A percentile compares a stretch with the other conserved stretches of the same genome.
These are phyloP conservation scores for Escovopsis sp. DNA, from an alignment of 2,329 filamentous ascomycete genomes.

Conservation along the genomic window DNA sequence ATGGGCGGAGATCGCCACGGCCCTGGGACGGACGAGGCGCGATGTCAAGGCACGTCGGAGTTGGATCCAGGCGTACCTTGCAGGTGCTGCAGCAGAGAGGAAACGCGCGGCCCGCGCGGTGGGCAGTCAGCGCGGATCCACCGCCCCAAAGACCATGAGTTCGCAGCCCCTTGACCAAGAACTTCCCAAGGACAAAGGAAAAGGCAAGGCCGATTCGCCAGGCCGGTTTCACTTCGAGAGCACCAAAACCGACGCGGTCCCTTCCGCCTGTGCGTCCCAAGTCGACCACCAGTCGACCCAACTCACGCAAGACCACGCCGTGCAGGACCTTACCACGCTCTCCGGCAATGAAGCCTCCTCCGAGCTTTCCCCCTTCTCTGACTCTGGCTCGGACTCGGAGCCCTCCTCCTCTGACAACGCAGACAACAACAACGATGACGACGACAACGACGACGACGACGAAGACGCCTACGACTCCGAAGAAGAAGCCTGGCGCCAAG, in stretches of 20 bases:
- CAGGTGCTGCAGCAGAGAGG: no score
- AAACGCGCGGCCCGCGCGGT: no score
- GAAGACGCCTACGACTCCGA: slow-evolving; percentile 2
- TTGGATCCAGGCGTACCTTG: slow-evolving; percentile 10
- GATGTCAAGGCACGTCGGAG: slow-evolving; percentile 19
- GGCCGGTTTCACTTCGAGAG: neutral
- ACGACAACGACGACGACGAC: no score
- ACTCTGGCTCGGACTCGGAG: slow-evolving; percentile 14
- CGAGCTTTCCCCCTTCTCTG: slow-evolving; percentile 13
- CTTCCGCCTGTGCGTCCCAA: no score
- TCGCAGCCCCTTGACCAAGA: no score
- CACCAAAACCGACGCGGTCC: neutral
- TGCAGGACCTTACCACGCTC: slow-evolving; percentile 6
- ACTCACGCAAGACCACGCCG: no score
- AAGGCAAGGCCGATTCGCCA: neutral
- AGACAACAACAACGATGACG: no score
- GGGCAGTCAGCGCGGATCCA: no score
- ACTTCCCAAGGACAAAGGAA: neutral
- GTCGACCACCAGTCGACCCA: no score
- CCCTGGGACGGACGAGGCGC: slow-evolving; percentile 13
- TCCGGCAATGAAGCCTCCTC: slow-evolving; percentile 15
- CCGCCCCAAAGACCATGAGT: slow-evolving; percentile 1
- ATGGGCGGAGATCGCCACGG: slow-evolving; percentile 16
- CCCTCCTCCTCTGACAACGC: slow-evolving; percentile 9
- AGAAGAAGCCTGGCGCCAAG: slow-evolving; percentile 11